A percentile compares a stretch with the other conserved stretches of the same genome.
phyloP scores from a whole-genome alignment of 2,329 filamentous ascomycete species.

The Xylariales sp. region DNA sequence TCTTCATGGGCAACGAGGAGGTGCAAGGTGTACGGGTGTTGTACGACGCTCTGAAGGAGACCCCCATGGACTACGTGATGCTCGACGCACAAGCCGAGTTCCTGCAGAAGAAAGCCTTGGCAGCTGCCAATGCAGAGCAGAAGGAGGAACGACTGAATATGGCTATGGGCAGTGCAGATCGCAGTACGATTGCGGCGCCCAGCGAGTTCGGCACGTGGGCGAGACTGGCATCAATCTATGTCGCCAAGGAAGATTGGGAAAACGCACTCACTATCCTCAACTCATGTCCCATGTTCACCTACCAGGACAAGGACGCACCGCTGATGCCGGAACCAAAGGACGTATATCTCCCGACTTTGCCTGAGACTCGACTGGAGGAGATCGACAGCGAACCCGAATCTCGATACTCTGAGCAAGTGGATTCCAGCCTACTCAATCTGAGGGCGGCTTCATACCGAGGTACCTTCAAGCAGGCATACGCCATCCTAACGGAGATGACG shows the following conservation, averaged over 20 bases:
- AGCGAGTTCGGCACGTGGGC: conserved; percentile 98
- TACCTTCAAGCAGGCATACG: conserved; percentile 93
- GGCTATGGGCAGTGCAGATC: conserved; percentile 88
- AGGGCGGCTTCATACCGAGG: conserved; percentile 88
- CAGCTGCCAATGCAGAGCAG: conserved; percentile 46
- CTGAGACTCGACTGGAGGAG: conserved; percentile 88
- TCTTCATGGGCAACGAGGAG: conserved; percentile 94
- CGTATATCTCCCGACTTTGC: conserved; percentile 78
- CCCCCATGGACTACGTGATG: conserved; percentile 96
- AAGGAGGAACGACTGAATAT: conserved; percentile 70
- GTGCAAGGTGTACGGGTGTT: conserved; percentile 89
- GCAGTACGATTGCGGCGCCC: conserved; percentile 89
- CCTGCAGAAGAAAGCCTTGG: conserved; percentile 73
- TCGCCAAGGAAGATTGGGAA: conserved; percentile 93
- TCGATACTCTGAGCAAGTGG: conserved; percentile 77
- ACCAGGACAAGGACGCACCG: conserved; percentile 96
- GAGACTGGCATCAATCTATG: conserved; percentile 86
- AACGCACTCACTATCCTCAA: conserved; percentile 91
- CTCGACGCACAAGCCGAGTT: conserved; percentile 93
- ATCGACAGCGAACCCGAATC: conserved; percentile 88
- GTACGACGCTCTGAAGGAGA: conserved; percentile 81
- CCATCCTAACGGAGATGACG: conserved; percentile 90
- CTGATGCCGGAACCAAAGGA: conserved; percentile 90
- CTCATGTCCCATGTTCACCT: conserved; percentile 99
- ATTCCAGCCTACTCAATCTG: conserved; percentile 78